Base-by-base conservation (phyloP, 1,139 yeast species). In the Yamadazyma taylorii region DNA sequence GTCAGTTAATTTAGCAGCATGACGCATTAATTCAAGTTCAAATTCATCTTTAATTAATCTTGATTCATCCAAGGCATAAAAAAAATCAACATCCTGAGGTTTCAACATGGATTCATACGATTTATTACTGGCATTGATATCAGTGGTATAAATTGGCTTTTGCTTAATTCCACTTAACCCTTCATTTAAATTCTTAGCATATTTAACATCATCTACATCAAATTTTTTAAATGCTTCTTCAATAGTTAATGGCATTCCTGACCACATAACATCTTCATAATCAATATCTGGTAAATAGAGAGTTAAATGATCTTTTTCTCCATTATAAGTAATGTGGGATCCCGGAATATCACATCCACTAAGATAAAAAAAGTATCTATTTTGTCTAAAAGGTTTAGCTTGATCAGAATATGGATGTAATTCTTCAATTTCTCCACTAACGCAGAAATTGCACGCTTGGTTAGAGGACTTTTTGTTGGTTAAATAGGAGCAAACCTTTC, bases 251-350 rank as follows among this genome's bases (percentile, higher is more conserved):
- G 98, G 97, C 61, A 84, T 58, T 0, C 98, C 98, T 40, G 94
- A 82, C 97, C 98, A 92, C 90, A 92, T 85, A 34, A 92, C 86
- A 56, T 87, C 96, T 33, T 92, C 97, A 36, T 76, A 65, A 56
- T 89, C 96, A 34, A 90, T 71, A 40, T 85, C 76, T 3, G 97
- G 97, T 37, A 92, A 69, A 55, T 85, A 90, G 32, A 90, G 66
- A 0, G 81, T 78, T 47, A 88, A 70, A 38, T 75, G 69, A 38
- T 84, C 88, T 14, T 60, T 48, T 3, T 52, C 52, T 19, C 81
- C 58, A 32, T 79, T 67, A 54, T 78, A 92, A 19, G 85, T 61
- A 1, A 88, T 75, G 48, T 79, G 85, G 26, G 85, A 73, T 1
- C 92, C 94, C 0, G 95, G 89, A 33, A 86, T 73, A 46, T 85